Base-by-base conservation (phyloP, 495 filamentous ascomycete species). In the Parathielavia hyrcaniae region DNA sequence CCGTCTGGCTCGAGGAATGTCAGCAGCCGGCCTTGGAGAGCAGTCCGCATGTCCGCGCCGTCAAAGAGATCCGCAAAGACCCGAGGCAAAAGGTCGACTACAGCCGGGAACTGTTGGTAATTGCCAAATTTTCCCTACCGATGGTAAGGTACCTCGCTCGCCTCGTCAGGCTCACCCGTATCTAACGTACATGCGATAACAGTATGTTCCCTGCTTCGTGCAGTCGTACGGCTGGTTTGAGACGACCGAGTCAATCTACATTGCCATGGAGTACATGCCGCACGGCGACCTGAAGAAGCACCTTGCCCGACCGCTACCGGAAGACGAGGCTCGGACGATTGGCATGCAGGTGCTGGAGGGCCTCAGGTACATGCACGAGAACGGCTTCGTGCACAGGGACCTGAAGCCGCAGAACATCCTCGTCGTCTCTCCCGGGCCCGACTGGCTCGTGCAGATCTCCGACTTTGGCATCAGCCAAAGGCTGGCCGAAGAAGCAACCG, bases 371-470 rank as follows among this genome's bases (percentile, higher is more conserved):
- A 79, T 83, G 75, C 80, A 82, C 61, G 50, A 65, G 9, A 74
- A 78, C 52, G 63, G 65, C 1, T 81, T 78, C 61, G 68, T 74
- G 5, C 80, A 83, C 51, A 61, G 79, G 7, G 79, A 82, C 61
- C 50, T 82, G 11, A 82, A 81, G 61, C 80, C 79, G 0, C 17
- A 69, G 72, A 69, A 57, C 58, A 63, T 63, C 32, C 50, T 61
- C 45, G 53, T 66, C 1, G 32, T 59, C 17, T 17, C 6, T 13
- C 30, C 54, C 19, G 43, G 63, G 9, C 66, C 61, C 10, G 53
- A 59, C 3, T 79, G 75, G 64, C 72, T 71, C 62, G 74, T 80
- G 8, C 80, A 81, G 61, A 77, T 81, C 44, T 73, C 73, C 12
- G 79, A 81, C 64, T 80, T 82, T 53, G 79, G 79, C 0, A 74